Evolutionary conservation across 495 filamentous ascomycete species (phyloP).

Genomic region (Neurospora cerealis): DNA sequence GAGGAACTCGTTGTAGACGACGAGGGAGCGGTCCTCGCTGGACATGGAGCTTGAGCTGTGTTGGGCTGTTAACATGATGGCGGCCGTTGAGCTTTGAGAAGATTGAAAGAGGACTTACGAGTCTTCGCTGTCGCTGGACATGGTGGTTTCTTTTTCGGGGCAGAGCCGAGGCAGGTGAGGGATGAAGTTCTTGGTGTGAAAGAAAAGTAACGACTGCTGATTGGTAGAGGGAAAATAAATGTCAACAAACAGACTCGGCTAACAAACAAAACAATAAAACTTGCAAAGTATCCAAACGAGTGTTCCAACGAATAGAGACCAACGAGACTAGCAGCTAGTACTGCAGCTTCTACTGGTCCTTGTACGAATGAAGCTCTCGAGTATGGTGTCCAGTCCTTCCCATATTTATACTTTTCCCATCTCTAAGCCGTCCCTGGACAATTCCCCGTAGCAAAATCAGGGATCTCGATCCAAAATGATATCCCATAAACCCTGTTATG

Average conservation of each 20-base stretch:
- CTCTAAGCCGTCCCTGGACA: background rate
- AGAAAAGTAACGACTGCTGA: background rate
- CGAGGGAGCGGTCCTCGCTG: background rate
- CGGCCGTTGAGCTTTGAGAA: background rate
- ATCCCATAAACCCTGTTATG: background rate
- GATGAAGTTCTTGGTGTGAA: background rate
- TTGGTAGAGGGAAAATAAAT: background rate
- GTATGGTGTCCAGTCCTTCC: background rate
- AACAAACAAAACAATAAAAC: background rate
- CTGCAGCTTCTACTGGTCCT: background rate
- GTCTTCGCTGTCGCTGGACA: background rate
- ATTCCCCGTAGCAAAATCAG: background rate
- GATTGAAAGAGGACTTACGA: background rate
- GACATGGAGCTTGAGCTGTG: background rate
- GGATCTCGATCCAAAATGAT: background rate
- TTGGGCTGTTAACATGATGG: background rate
- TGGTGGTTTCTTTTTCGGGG: background rate
- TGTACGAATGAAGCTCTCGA: background rate
- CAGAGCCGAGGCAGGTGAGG: background rate
- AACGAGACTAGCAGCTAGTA: background rate
- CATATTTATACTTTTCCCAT: background rate
- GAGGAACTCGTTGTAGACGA: slow-evolving; percentile 8
- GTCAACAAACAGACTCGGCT: background rate
- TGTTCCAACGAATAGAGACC: background rate
- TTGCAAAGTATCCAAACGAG: background rate